These are phyloP conservation scores for Chlamydomonas sp. DNA, from an alignment of 139 green algal genomes.

Conservation along the genomic window DNA sequence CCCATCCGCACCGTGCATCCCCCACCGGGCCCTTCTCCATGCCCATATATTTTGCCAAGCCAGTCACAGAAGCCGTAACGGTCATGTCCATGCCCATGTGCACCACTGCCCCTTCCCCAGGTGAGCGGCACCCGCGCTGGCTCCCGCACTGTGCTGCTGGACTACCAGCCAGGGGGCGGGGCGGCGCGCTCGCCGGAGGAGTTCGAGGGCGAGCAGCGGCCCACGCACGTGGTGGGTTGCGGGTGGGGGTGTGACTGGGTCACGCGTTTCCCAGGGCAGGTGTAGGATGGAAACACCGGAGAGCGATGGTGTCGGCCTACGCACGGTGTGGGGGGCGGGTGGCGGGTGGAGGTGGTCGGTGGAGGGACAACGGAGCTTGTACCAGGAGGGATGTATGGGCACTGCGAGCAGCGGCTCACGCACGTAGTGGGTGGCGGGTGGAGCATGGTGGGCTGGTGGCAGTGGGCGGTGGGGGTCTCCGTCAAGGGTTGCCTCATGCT, in stretches of 20 bases:
- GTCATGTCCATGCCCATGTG: not conserved
- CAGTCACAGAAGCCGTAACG: no score
- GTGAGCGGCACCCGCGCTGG: slow-evolving; percentile 81
- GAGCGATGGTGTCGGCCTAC: not conserved
- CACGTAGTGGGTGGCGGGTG: no score
- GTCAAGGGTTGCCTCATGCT: no score
- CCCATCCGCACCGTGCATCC: no score
- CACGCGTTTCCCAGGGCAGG: slow-evolving; percentile 33
- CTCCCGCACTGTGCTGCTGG: slow-evolving; percentile 77
- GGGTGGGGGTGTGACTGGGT: not conserved
- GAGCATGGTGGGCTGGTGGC: no score
- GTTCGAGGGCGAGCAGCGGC: slow-evolving; percentile 65
- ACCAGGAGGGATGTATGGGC: no score
- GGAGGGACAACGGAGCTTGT: no score
- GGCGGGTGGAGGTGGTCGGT: no score
- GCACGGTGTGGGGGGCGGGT: no score
- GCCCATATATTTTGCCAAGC: not conserved
- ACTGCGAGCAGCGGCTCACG: no score
- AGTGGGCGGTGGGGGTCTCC: no score
- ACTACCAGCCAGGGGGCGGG: slow-evolving; percentile 46
- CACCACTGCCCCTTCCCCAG: not conserved
- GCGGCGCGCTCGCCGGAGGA: slow-evolving; percentile 23
- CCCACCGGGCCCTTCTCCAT: not conserved
- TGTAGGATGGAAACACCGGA: not conserved
- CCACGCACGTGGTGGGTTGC: slow-evolving; percentile 58